A percentile compares a stretch with the other conserved stretches of the same genome.
Conservation (phyloP, 352 stramenopile species). For the Peronospora tabacina region DNA sequence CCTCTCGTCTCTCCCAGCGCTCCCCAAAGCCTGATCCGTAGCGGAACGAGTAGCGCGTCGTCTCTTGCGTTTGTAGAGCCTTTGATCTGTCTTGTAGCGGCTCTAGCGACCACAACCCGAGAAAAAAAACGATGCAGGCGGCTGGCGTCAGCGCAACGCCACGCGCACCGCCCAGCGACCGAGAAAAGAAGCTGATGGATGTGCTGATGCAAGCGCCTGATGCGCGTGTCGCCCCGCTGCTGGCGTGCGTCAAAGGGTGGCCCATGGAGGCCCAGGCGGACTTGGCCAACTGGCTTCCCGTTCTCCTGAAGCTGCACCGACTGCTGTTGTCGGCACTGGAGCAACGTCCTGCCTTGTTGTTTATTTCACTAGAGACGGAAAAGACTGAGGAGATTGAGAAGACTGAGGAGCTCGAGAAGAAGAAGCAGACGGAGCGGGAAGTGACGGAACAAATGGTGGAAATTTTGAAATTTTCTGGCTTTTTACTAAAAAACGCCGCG, state of each 20-base stretch:
- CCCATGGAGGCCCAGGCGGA: conserved; percentile 76
- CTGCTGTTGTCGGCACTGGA: conserved; percentile 39
- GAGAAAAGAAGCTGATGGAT: conserved; percentile 58
- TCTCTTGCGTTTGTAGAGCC: conserved; percentile 2
- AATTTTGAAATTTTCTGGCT: conserved; percentile 61
- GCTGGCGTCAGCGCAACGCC: conserved; percentile 17
- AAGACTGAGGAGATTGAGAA: conserved; percentile 17
- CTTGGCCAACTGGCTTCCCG: conserved; percentile 51
- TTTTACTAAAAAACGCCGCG: conserved; percentile 70
- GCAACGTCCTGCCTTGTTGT: conserved; percentile 37
- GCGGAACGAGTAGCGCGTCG: background rate
- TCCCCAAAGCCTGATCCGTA: background rate
- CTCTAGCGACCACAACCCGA: conserved; percentile 8
- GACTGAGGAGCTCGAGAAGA: conserved; percentile 4
- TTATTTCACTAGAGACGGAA: conserved; percentile 26
- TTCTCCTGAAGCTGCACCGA: conserved; percentile 51
- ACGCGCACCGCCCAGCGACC: conserved; percentile 34
- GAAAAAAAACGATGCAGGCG: conserved; percentile 26
- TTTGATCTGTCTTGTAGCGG: background rate
- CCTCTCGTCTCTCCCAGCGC: background rate
- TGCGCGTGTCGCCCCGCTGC: conserved; percentile 39
- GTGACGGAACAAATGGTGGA: conserved; percentile 55
- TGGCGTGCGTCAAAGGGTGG: conserved; percentile 69
- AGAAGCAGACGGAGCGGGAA: conserved; percentile 32
- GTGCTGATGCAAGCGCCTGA: conserved; percentile 44